Percentiles rank a stretch among this genome's conserved stretches.
Conservation (phyloP, 768 basidiomycete genomes). For the Daedaleopsis nitida region DNA sequence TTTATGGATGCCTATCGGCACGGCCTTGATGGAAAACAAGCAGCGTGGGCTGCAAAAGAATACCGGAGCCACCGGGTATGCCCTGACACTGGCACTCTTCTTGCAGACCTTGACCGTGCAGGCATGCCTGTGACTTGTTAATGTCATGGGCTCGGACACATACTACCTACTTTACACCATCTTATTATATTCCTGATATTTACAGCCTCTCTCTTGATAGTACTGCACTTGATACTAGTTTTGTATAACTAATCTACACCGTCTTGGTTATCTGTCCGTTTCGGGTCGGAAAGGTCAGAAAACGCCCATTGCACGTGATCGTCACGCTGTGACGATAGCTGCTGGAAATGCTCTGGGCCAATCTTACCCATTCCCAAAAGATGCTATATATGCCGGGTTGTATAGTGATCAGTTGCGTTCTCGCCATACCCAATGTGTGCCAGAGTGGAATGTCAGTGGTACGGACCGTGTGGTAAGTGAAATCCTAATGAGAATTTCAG, state of each 20-base stretch:
- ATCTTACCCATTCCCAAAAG: too few species aligned
- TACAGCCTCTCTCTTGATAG: too few species aligned
- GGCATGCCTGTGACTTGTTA: background rate
- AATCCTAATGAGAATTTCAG: too few species aligned
- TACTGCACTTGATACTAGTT: too few species aligned
- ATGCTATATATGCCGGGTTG: too few species aligned
- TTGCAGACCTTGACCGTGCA: background rate
- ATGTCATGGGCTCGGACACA: background rate
- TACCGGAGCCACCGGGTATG: constrained; percentile 6
- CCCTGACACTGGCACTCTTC: background rate
- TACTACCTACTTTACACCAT: background rate
- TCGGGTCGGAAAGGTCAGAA: background rate
- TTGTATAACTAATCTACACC: background rate
- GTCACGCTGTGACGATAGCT: background rate
- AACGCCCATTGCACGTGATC: background rate
- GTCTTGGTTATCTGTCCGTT: background rate
- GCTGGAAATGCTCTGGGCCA: background rate
- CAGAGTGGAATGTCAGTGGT: too few species aligned
- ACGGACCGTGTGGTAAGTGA: too few species aligned
- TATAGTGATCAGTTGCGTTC: too few species aligned
- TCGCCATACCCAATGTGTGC: too few species aligned
- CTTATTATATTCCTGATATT: too few species aligned
- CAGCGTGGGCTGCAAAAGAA: constrained; percentile 12
- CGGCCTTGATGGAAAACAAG: constrained; percentile 4
- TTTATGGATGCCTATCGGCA: constrained; percentile 6